These are phyloP conservation scores for Pleurozium schreberi DNA, from an alignment of 225 moss, liverwort and hornwort genomes.

Conservation along the genomic window DNA sequence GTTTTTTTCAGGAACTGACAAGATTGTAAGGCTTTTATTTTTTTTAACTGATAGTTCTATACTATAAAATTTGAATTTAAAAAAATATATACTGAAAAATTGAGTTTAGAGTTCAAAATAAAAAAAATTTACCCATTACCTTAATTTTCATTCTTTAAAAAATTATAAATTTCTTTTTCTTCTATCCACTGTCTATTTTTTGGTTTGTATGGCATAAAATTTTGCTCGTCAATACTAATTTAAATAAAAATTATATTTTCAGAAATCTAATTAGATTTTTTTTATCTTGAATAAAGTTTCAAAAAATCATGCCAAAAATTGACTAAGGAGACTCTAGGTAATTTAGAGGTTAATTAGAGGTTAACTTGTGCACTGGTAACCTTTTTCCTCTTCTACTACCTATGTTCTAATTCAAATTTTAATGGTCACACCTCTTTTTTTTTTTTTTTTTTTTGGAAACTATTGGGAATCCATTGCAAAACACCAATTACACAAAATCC, in stretches of 20 bases:
- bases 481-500: too few species aligned
- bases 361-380: not conserved
- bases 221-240: fast-evolving
- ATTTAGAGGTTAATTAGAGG: too few species aligned
- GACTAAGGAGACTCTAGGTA: fast-evolving
- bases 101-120: too few species aligned
- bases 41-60: not conserved
- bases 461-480: too few species aligned
- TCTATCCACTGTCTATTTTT: fast-evolving
- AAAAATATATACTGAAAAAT: not conserved
- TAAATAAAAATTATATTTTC: not conserved
- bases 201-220: not conserved
- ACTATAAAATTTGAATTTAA: too few species aligned
- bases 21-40: not conserved
- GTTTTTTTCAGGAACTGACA: too few species aligned
- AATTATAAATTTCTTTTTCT: not conserved
- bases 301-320: not conserved
- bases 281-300: fast-evolving
- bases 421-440: not conserved
- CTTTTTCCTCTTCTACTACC: not conserved
- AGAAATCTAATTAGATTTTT: not conserved
- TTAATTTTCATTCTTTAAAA: not conserved
- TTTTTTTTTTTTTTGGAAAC: too few species aligned
- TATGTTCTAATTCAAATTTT: too few species aligned
- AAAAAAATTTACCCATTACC: too few species aligned